phyloP scores from a whole-genome alignment of 169 alveolate genomes.

The Cryptosporidium canis region DNA sequence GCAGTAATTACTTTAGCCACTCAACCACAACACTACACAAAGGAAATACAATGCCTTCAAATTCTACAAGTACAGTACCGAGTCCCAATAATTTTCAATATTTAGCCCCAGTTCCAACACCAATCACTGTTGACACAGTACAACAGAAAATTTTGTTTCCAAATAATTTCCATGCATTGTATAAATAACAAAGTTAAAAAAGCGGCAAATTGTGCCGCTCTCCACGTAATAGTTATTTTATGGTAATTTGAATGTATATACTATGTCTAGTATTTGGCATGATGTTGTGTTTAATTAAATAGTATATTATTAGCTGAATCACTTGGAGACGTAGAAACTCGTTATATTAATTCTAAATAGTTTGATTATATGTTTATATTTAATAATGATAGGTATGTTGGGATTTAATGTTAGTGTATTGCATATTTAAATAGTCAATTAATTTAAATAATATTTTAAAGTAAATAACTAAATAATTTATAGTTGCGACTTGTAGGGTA shows the following conservation, averaged over 20 bases:
- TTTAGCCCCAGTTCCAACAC: constrained; percentile 27
- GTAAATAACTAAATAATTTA: too few relatives aligned
- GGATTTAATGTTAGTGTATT: too few relatives aligned
- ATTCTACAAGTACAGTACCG: neutral
- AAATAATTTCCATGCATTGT: constrained; percentile 19
- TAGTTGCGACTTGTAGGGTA: neutral
- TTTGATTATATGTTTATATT: neutral
- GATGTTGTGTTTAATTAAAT: neutral
- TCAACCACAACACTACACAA: neutral
- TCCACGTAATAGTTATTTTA: neutral
- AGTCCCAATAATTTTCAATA: neutral
- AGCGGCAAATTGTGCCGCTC: constrained; percentile 7
- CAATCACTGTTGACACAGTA: constrained; percentile 8
- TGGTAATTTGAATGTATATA: neutral
- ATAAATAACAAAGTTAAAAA: neutral
- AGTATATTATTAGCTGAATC: neutral
- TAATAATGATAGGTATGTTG: neutral
- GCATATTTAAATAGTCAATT: neutral
- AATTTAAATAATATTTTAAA: too few relatives aligned
- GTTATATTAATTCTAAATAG: neutral
- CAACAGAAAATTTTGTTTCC: constrained; percentile 27
- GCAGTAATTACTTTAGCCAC: neutral
- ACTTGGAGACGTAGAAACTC: constrained; percentile 11
- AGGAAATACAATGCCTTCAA: neutral
- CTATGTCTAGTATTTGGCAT: neutral